phyloP scores from a whole-genome alignment of 2,329 filamentous ascomycete species.

The Hawksworthiomyces lignivorus region DNA sequence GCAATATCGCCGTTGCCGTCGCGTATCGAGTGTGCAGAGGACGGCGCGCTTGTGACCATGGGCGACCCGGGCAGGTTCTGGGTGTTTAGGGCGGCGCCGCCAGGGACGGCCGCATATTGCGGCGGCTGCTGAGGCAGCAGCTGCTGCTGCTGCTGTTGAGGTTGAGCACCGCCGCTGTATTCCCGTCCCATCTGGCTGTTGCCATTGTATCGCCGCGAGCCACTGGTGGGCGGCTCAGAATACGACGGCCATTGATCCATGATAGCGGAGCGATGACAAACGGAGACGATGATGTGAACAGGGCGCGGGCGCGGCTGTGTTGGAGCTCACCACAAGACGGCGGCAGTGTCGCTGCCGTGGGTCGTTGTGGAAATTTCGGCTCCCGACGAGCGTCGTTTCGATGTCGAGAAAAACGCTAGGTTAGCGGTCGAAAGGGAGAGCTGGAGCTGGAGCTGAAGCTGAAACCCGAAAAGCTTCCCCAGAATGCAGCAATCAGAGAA shows the following conservation, averaged over 20 bases:
- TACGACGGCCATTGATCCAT: conserved; percentile 63
- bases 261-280: conserved; percentile 11
- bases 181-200: conserved; percentile 24
- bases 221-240: conserved; percentile 53
- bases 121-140: conserved; percentile 19
- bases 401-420: no score
- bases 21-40: conserved; percentile 49
- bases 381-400: no score
- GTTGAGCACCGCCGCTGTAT: conserved; percentile 14
- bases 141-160: conserved; percentile 18
- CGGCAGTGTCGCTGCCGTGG: no score
- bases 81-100: not conserved
- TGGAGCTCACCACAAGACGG: no score
- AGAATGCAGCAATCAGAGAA: not conserved
- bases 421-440: no score
- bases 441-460: no score
- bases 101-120: conserved; percentile 19
- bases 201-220: conserved; percentile 58
- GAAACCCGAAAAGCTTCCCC: no score
- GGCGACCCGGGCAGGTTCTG: conserved; percentile 49
- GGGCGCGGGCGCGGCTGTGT: no score
- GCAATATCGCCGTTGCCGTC: conserved; percentile 68
- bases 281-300: not conserved
- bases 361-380: no score
- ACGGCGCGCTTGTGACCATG: conserved; percentile 33